Evolutionary conservation across 192 early-diverging fungal genomes (phyloP).

Genomic region (Coemansia sp.): DNA sequence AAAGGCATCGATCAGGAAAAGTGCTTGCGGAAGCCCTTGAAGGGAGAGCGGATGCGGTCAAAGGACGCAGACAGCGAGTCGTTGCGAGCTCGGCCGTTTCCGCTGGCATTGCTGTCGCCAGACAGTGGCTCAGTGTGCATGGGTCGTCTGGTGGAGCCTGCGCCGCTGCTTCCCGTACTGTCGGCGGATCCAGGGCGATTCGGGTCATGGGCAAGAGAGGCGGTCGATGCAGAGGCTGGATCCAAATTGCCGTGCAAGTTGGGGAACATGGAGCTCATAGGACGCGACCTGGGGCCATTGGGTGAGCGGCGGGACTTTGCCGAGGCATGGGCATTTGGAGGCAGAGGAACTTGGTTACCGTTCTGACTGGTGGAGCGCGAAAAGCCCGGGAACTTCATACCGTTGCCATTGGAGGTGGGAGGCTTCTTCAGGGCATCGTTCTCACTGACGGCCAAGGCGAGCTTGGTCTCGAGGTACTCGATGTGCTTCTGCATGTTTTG

Average conservation of each 20-base stretch:
- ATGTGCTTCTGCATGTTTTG: slow-evolving; percentile 57
- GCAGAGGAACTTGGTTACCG: neutral
- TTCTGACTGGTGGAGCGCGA: slow-evolving; percentile 23
- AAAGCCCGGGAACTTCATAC: slow-evolving; percentile 26
- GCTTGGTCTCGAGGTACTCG: slow-evolving; percentile 53
- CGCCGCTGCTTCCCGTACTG: neutral
- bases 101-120: neutral
- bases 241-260: slow-evolving; percentile 46
- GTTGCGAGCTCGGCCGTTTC: slow-evolving; percentile 31
- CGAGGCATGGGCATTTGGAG: neutral
- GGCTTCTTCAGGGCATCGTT: slow-evolving; percentile 44
- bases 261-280: slow-evolving; percentile 41
- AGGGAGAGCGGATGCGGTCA: slow-evolving; percentile 51
- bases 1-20: slow-evolving; percentile 13
- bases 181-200: slow-evolving; percentile 14
- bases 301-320: slow-evolving; percentile 3
- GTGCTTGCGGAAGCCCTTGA: slow-evolving; percentile 54
- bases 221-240: slow-evolving; percentile 15
- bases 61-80: slow-evolving; percentile 49
- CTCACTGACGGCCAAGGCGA: slow-evolving; percentile 46
- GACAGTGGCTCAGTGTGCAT: slow-evolving; percentile 22
- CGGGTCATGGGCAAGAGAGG: slow-evolving; percentile 19
- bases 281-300: slow-evolving; percentile 5
- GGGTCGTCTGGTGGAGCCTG: slow-evolving; percentile 7
- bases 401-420: neutral